Evolutionary conservation across 768 basidiomycete species (phyloP), one percentile per base, ranked within the genome.

Genomic region (Scleroderma bovista): DNA sequence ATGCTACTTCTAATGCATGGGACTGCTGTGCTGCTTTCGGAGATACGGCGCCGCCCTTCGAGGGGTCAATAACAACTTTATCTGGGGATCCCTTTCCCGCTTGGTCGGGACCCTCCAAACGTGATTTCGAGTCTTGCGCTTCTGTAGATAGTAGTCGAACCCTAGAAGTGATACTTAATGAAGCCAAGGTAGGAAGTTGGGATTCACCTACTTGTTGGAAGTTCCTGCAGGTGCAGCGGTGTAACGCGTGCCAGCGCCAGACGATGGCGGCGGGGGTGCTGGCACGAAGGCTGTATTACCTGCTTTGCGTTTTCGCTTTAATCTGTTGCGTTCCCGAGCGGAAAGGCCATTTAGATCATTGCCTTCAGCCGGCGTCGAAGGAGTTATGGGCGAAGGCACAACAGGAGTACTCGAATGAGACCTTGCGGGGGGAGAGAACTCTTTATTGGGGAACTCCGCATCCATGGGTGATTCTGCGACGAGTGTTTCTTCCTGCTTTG

Each of bases 301-400:
- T 3, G 78, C 77, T 60, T 94, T 96, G 49, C 94, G 86, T 64
- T 98, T 98, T 24, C 96, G 79, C 67, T 99, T 99, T 29, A 98
- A 72, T 42, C 94, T 81, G 63, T 96, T 96, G 29, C 88, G 81
- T 68, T 98, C 95, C 47, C 96, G 83, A 11, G 93, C 92, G 29
- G 93, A 96, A 40, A 98, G 71, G 6, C 77, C 78, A 38, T 61
- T 70, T 4, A 73, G 53, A 54, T 84, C 81, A 12, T 70, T 53
- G 8, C 53, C 24, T 38, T 82, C 78, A 11, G 67, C 66, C 3
- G 71, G 66, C 6, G 69, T 65, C 3, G 59, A 46, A 6, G 66
- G 60, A 15, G 76, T 71, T 9, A 80, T 69, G 0, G 83, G 80
- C 0, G 83, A 77, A 2, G 78, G 73, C 31, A 56, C 67, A 1